phyloP scores from a whole-genome alignment of 371 early-diverging fungal genomes.

The Mucor irregularis region DNA sequence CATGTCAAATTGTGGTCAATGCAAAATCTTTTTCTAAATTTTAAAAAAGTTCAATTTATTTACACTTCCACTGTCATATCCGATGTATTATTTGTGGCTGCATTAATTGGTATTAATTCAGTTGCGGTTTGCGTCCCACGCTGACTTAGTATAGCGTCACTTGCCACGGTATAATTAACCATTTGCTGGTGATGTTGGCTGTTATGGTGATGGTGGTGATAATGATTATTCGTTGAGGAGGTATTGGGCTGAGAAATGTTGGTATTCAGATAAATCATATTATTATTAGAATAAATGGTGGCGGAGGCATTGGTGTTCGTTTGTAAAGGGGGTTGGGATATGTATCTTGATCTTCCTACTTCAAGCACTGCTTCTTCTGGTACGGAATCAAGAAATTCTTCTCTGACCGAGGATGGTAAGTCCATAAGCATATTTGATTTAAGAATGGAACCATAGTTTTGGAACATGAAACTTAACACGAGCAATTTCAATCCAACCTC shows the following conservation, averaged over 20 bases:
- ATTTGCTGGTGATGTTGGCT: neutral
- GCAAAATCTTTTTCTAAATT: neutral
- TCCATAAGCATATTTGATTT: slow-evolving; percentile 49
- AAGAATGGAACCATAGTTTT: slow-evolving; percentile 52
- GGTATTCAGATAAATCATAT: neutral
- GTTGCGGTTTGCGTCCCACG: slow-evolving; percentile 6
- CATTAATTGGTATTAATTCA: slow-evolving; percentile 15
- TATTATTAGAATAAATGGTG: neutral
- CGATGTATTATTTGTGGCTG: neutral
- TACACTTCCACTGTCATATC: slow-evolving; percentile 23
- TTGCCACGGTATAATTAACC: slow-evolving; percentile 1
- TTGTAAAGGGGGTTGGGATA: neutral
- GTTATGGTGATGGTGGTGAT: slow-evolving; percentile 4
- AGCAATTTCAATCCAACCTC: slow-evolving; percentile 55
- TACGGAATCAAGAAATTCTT: slow-evolving; percentile 44
- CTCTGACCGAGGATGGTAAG: slow-evolving; percentile 28
- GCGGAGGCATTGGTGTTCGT: too few relatives aligned
- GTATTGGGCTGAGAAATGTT: neutral
- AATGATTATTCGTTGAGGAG: neutral
- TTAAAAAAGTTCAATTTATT: neutral
- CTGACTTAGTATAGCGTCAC: neutral
- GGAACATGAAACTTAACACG: slow-evolving; percentile 52
- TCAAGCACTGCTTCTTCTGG: slow-evolving; percentile 47
- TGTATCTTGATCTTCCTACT: slow-evolving; percentile 12
- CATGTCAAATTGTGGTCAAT: slow-evolving; percentile 14